phyloP scores from a whole-genome alignment of 116 monocot species.

The Trichopus zeylanicus region DNA sequence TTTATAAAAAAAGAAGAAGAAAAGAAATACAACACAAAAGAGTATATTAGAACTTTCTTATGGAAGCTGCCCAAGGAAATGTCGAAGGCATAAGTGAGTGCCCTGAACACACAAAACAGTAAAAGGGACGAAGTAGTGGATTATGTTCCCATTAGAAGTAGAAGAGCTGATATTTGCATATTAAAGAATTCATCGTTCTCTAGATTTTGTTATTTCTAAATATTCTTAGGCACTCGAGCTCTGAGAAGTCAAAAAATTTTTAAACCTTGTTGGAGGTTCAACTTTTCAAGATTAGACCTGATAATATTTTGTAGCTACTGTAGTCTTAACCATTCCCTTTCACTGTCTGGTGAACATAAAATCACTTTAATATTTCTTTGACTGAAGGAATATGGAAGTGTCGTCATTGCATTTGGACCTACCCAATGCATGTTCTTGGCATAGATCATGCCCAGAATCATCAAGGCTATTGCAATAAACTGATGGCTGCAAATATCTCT shows the following conservation, averaged over 20 bases:
- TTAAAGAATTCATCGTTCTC: neutral
- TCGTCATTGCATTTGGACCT: constrained; percentile 68
- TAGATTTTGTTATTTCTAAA: neutral
- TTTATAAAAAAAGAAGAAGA: too few relatives aligned
- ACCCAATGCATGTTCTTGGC: constrained; percentile 35
- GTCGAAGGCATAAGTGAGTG: too few relatives aligned
- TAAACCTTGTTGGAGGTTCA: neutral
- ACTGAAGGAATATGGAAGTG: constrained; percentile 84
- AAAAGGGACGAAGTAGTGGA: too few relatives aligned
- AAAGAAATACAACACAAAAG: too few relatives aligned
- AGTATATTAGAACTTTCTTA: too few relatives aligned
- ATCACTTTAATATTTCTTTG: constrained; percentile 31
- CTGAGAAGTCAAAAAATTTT: neutral
- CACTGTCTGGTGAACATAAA: constrained; percentile 1
- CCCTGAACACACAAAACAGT: too few relatives aligned
- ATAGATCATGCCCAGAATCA: constrained; percentile 41
- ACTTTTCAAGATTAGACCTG: neutral
- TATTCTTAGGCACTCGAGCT: neutral
- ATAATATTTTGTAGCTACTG: neutral
- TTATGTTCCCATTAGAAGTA: too few relatives aligned
- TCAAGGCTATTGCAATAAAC: constrained; percentile 35
- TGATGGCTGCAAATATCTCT: constrained; percentile 22
- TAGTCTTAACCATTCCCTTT: neutral
- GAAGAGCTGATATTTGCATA: too few relatives aligned
- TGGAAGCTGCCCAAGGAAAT: too few relatives aligned